A percentile compares a stretch with the other conserved stretches of the same genome.
phyloP scores from a whole-genome alignment of 2,329 filamentous ascomycete species.

The Colletotrichum sp. region DNA sequence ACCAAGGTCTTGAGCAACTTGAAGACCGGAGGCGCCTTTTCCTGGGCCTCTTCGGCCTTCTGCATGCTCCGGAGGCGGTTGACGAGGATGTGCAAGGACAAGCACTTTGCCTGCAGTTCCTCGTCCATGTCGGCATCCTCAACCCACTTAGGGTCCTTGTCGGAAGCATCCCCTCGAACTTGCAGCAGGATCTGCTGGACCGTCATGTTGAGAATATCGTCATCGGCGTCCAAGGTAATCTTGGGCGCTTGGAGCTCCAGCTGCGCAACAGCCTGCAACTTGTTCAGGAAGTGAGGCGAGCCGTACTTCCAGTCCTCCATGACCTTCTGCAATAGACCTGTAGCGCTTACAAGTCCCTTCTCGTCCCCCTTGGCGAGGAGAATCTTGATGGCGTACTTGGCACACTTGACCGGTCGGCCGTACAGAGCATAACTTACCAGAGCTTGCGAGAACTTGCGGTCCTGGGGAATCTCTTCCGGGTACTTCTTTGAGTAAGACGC shows the following conservation, averaged over 20 bases:
- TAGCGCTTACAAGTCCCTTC: conserved; percentile 81
- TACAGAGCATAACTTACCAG: conserved; percentile 84
- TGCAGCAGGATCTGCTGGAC: conserved; percentile 77
- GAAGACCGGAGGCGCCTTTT: conserved; percentile 72
- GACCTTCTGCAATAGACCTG: conserved; percentile 79
- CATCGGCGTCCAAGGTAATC: conserved; percentile 74
- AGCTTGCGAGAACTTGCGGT: conserved; percentile 81
- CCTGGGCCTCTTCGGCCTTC: conserved; percentile 57
- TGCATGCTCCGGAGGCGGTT: conserved; percentile 76
- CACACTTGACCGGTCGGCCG: conserved; percentile 79
- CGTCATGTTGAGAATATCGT: conserved; percentile 79
- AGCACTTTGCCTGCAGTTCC: conserved; percentile 82
- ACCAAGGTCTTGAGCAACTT: conserved; percentile 81
- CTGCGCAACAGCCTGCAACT: conserved; percentile 74
- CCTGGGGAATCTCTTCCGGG: conserved; percentile 80
- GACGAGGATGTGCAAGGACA: conserved; percentile 84
- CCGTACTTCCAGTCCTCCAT: conserved; percentile 78
- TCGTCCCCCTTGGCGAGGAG: conserved; percentile 77
- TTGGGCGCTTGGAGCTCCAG: conserved; percentile 77
- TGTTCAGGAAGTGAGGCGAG: conserved; percentile 76
- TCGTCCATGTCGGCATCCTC: conserved; percentile 73
- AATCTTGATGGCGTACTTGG: conserved; percentile 94
- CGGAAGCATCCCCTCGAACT: conserved; percentile 66
- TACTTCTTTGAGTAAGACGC: conserved; percentile 89
- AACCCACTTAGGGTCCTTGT: conserved; percentile 68